Evolutionary conservation across 1,284 basidiomycete genomes (phyloP).

Genomic region (Lignosus rhinocerotis): DNA sequence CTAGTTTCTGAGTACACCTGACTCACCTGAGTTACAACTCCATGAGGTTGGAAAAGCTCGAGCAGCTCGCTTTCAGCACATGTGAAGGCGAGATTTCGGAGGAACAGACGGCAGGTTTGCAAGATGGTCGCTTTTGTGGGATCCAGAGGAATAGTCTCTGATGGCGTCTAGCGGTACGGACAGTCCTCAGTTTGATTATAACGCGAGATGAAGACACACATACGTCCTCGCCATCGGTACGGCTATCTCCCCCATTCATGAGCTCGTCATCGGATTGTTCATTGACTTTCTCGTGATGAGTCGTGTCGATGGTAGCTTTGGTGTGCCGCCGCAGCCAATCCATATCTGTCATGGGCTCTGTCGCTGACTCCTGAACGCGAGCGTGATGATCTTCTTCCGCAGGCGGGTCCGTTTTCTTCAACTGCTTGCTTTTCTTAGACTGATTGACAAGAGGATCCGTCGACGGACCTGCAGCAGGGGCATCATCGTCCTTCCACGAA

Average conservation of each 20-base stretch:
- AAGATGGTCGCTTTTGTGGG: conserved; percentile 66
- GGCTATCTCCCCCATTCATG: conserved; percentile 28
- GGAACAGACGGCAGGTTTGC: conserved; percentile 81
- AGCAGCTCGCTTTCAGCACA: conserved; percentile 76
- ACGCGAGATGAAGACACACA: neutral
- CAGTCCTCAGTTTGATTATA: neutral
- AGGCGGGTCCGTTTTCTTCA: conserved; percentile 10
- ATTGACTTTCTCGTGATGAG: conserved; percentile 47
- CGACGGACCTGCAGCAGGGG: conserved; percentile 10
- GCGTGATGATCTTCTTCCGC: conserved; percentile 8
- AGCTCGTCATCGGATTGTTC: conserved; percentile 63
- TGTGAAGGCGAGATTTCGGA: conserved; percentile 89
- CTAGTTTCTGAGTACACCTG: conserved; percentile 7
- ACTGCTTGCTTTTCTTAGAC: conserved; percentile 31
- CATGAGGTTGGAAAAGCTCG: conserved; percentile 71
- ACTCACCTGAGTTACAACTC: conserved; percentile 73
- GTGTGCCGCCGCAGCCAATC: conserved; percentile 78
- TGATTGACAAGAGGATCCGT: conserved; percentile 9
- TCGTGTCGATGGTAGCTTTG: conserved; percentile 47
- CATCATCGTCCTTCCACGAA: conserved; percentile 64
- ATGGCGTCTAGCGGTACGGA: neutral
- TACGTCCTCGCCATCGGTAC: conserved; percentile 11
- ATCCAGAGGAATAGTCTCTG: conserved; percentile 33
- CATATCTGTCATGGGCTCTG: conserved; percentile 54
- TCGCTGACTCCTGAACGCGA: conserved; percentile 19